Evolutionary conservation across 495 filamentous ascomycete species (phyloP).

Genomic region (Annulohypoxylon moriforme): DNA sequence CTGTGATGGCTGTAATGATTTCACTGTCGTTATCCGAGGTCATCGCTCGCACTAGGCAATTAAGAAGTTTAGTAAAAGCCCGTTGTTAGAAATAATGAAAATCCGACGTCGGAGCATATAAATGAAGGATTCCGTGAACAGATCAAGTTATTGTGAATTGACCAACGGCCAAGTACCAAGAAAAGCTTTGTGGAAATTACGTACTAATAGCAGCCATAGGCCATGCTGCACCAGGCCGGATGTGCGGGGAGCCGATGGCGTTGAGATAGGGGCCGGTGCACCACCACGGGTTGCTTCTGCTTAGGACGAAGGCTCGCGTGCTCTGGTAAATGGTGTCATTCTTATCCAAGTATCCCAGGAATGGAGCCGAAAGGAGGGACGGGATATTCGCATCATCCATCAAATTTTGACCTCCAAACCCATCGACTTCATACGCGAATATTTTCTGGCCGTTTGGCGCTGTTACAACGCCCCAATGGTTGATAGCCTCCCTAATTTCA

Average conservation of each 20-base stretch:
- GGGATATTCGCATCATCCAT: conserved; percentile 76
- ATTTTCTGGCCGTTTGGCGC: conserved; percentile 54
- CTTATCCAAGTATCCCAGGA: conserved; percentile 60
- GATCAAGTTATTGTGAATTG: background rate
- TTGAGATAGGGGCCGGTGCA: conserved; percentile 64
- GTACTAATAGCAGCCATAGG: conserved; percentile 66
- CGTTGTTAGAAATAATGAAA: conserved; percentile 33
- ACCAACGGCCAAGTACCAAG: background rate
- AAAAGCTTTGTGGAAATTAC: conserved; percentile 37
- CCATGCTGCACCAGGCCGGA: conserved; percentile 68
- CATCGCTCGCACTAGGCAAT: conserved; percentile 49
- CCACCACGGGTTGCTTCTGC: conserved; percentile 67
- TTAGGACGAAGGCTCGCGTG: conserved; percentile 63
- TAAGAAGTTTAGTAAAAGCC: background rate
- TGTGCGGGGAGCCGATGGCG: conserved; percentile 67
- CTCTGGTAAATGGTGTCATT: conserved; percentile 61
- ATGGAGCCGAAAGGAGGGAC: conserved; percentile 63
- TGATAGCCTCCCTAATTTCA: conserved; percentile 65
- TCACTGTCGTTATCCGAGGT: conserved; percentile 60
- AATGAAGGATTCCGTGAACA: background rate
- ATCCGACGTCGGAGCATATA: conserved; percentile 22
- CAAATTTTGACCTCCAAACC: conserved; percentile 62
- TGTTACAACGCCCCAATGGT: conserved; percentile 56
- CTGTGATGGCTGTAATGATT: conserved; percentile 57
- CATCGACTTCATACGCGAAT: conserved; percentile 72